These are phyloP conservation scores for Rhizopogon vinicolor DNA, from an alignment of 768 basidiomycete species.

Conservation along the genomic window DNA sequence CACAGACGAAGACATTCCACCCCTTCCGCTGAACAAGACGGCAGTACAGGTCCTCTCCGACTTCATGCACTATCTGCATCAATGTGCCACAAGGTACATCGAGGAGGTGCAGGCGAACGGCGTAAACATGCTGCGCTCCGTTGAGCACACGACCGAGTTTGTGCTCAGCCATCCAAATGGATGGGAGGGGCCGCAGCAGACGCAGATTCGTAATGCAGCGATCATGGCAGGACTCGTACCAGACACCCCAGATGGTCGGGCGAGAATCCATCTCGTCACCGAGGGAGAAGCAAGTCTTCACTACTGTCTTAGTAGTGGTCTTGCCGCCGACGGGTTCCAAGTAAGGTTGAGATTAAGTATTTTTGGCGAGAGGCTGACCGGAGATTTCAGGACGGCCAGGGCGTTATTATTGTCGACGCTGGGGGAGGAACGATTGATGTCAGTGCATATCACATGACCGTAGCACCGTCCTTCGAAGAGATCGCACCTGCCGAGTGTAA, in stretches of 20 bases:
- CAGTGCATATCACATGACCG: slow-evolving; percentile 45
- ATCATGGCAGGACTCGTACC: slow-evolving; percentile 36
- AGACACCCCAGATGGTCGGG: slow-evolving; percentile 29
- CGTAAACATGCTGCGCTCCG: slow-evolving; percentile 34
- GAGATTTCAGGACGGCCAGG: slow-evolving; percentile 34
- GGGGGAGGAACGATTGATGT: slow-evolving; percentile 62
- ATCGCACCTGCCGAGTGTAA: slow-evolving; percentile 43
- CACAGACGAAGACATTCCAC: slow-evolving; percentile 30
- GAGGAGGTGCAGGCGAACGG: slow-evolving; percentile 42
- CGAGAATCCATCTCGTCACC: slow-evolving; percentile 39
- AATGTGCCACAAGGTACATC: slow-evolving; percentile 39
- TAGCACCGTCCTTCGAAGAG: slow-evolving; percentile 38
- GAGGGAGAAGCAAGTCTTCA: slow-evolving; percentile 54
- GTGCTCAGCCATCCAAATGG: slow-evolving; percentile 46
- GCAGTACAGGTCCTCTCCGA: slow-evolving; percentile 43
- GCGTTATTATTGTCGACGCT: slow-evolving; percentile 54
- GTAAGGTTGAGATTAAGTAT: slow-evolving; percentile 6
- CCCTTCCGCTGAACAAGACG: slow-evolving; percentile 39
- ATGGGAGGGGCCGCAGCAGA: slow-evolving; percentile 42
- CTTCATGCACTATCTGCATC: slow-evolving; percentile 43
- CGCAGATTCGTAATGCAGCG: slow-evolving; percentile 39
- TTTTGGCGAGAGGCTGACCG: background rate
- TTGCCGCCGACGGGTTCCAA: slow-evolving; percentile 24
- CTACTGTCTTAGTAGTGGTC: slow-evolving; percentile 37
- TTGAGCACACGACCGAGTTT: slow-evolving; percentile 37